Evolutionary conservation across 768 basidiomycete genomes (phyloP).

Genomic region (Gloeopeniophorella convolvens): DNA sequence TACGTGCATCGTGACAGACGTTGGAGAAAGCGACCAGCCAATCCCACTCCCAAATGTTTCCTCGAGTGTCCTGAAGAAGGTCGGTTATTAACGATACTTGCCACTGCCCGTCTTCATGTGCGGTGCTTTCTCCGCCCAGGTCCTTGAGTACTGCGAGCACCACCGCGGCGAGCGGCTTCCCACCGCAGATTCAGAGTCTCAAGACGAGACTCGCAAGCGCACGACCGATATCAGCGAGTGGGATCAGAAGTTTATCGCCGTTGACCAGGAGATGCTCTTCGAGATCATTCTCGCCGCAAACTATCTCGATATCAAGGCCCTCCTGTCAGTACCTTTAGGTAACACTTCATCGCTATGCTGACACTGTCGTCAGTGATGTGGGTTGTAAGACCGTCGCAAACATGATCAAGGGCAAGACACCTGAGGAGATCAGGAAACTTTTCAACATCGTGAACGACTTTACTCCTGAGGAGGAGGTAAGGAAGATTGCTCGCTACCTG

Average conservation of each 20-base stretch:
- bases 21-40: slow-evolving; percentile 89
- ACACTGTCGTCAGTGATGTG: slow-evolving; percentile 58
- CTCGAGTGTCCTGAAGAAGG: slow-evolving; percentile 90
- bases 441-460: slow-evolving; percentile 99
- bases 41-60: slow-evolving; percentile 95
- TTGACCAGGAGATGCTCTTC: slow-evolving; percentile 99
- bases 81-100: slow-evolving; percentile 25
- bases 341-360: background rate
- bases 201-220: slow-evolving; percentile 93
- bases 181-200: slow-evolving; percentile 67
- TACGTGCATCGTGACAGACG: slow-evolving; percentile 46
- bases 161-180: slow-evolving; percentile 97
- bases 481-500: slow-evolving; percentile 18
- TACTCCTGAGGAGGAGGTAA: slow-evolving; percentile 96
- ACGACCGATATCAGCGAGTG: slow-evolving; percentile 99
- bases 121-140: slow-evolving; percentile 40
- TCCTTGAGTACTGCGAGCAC: slow-evolving; percentile 98
- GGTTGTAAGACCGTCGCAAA: slow-evolving; percentile 99
- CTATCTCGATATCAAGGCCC: slow-evolving; percentile 98
- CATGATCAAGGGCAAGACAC: slow-evolving; percentile 99
- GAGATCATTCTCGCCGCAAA: slow-evolving; percentile 99
- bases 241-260: slow-evolving; percentile 98
- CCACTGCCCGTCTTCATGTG: background rate
- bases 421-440: slow-evolving; percentile 97
- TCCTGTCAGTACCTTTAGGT: slow-evolving; percentile 52